A percentile compares a stretch with the other conserved stretches of the same genome.
Evolutionary conservation across 805 yeast species (phyloP).

Genomic region (Yarrowia keelungensis): DNA sequence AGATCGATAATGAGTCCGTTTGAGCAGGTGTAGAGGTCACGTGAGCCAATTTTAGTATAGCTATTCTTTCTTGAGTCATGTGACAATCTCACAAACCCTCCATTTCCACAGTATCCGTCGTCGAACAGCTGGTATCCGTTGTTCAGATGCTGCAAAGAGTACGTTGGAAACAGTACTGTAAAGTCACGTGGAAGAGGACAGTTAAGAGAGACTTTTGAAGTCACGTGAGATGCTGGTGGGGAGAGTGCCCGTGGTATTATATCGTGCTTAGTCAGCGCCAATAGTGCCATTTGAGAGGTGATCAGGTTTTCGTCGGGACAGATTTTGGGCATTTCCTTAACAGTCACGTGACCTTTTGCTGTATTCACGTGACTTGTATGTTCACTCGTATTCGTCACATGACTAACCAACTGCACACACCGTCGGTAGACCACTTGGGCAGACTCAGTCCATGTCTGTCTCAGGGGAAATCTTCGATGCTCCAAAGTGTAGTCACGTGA

Average conservation of each 20-base stretch:
- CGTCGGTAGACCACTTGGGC: not conserved
- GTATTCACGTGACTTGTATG: no score
- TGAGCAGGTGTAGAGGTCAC: not conserved
- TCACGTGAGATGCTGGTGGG: not conserved
- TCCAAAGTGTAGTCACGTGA: not conserved
- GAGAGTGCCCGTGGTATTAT: not conserved
- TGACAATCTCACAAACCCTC: not conserved
- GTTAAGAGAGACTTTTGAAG: not conserved
- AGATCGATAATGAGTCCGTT: not conserved
- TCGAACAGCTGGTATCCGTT: slow-evolving; percentile 14
- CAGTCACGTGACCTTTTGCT: not conserved
- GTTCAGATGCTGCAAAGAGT: not conserved
- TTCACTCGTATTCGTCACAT: not conserved
- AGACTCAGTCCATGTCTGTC: slow-evolving; percentile 5
- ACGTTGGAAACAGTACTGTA: not conserved
- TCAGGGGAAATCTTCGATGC: not conserved
- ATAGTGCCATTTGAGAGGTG: not conserved
- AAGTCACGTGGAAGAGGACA: slow-evolving; percentile 2
- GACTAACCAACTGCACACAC: not conserved
- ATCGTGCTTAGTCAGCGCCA: not conserved
- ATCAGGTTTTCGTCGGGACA: not conserved
- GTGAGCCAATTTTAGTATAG: not conserved
- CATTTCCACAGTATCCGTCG: not conserved
- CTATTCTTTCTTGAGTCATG: not conserved
- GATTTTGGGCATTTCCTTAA: no score